Evolutionary conservation across 148 eudicot species (phyloP).

Genomic region (Camellia lanceoleosa): DNA sequence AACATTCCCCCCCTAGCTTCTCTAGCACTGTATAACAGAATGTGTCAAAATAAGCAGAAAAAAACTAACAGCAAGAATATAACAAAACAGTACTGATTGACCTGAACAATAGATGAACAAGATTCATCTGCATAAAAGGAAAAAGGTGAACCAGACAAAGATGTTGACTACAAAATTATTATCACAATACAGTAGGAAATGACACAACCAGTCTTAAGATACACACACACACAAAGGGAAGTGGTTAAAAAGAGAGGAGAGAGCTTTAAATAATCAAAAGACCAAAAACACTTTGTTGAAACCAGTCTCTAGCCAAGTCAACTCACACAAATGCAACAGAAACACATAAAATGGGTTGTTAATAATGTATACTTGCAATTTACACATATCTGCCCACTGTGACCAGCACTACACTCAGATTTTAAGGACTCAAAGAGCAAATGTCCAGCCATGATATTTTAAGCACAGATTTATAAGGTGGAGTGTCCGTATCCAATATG

Average conservation of each 20-base stretch:
- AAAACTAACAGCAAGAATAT: not conserved
- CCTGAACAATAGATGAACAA: not conserved
- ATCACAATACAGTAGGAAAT: not conserved
- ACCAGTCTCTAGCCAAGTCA: not conserved
- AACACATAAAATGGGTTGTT: not conserved
- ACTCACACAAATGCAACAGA: not conserved
- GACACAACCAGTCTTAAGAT: too few relatives aligned
- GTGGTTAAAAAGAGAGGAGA: not conserved
- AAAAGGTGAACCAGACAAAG: not conserved
- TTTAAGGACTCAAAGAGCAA: too few relatives aligned
- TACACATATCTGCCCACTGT: not conserved
- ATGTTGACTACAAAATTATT: not conserved
- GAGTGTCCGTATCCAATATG: too few relatives aligned
- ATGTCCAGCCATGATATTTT: too few relatives aligned
- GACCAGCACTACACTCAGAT: too few relatives aligned
- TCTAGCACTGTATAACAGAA: conserved; percentile 25
- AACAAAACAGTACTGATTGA: not conserved
- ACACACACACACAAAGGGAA: too few relatives aligned
- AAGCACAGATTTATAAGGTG: too few relatives aligned
- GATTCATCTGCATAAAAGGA: not conserved
- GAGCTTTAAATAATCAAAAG: not conserved
- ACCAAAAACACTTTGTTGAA: not conserved
- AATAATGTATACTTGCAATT: not conserved
- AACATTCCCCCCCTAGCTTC: conserved; percentile 34
- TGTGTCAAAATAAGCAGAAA: not conserved